Evolutionary conservation across 23 red algal species (phyloP).

Genomic region (Gracilaria vermiculophylla): DNA sequence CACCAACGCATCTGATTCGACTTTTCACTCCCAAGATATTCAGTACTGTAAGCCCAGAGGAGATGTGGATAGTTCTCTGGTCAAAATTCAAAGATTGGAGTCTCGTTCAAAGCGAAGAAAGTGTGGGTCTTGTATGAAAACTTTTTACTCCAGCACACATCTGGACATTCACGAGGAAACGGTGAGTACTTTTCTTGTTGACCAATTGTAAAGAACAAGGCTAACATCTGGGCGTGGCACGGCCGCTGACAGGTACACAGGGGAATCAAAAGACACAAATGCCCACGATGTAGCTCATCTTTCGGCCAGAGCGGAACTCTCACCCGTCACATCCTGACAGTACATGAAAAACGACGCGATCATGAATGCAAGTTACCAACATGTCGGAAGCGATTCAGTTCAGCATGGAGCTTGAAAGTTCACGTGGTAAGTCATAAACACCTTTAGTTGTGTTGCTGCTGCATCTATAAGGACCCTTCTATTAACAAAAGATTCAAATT

Average conservation of each 20-base stretch:
- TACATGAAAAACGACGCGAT: slow-evolving; percentile 40
- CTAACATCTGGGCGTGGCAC: background rate
- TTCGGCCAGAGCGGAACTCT: slow-evolving; percentile 41
- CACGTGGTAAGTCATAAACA: slow-evolving; percentile 30
- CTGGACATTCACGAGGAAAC: slow-evolving; percentile 19
- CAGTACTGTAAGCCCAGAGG: background rate
- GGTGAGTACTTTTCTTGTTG: background rate
- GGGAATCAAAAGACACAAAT: slow-evolving; percentile 27
- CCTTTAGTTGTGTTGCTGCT: too few relatives aligned
- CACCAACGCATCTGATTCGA: too few relatives aligned
- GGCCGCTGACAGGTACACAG: slow-evolving; percentile 10
- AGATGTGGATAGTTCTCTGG: background rate
- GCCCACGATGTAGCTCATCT: slow-evolving; percentile 2
- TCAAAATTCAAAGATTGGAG: background rate
- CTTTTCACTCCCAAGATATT: too few relatives aligned
- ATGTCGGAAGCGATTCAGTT: slow-evolving; percentile 39
- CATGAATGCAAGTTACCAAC: background rate
- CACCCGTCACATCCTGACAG: slow-evolving; percentile 30
- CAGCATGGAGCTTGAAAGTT: slow-evolving; percentile 24
- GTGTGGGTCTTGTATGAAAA: background rate
- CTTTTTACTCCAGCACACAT: slow-evolving; percentile 22
- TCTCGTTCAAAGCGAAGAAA: background rate
- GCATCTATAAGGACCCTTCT: too few relatives aligned
- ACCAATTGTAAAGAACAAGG: background rate
- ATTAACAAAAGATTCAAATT: background rate